These are phyloP conservation scores for Penicillium samsonianum DNA, from an alignment of 495 filamentous ascomycete genomes.

Conservation along the genomic window DNA sequence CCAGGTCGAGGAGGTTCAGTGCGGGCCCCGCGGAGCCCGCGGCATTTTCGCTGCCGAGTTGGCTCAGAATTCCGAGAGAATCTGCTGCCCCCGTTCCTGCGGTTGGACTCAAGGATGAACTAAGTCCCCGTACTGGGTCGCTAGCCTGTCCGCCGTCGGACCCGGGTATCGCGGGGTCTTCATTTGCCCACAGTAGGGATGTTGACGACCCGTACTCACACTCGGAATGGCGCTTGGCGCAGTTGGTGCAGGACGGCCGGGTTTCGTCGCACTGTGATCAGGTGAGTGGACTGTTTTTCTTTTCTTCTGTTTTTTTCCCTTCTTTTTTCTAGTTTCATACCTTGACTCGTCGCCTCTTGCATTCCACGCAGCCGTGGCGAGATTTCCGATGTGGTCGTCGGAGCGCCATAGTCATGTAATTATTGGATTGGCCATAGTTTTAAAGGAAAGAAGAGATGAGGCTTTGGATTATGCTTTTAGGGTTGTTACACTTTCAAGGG, in stretches of 20 bases:
- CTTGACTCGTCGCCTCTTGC: slow-evolving; percentile 44
- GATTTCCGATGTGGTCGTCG: slow-evolving; percentile 40
- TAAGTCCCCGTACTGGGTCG: slow-evolving; percentile 18
- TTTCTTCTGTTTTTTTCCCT: neutral
- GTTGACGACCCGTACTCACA: slow-evolving; percentile 43
- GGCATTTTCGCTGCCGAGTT: slow-evolving; percentile 20
- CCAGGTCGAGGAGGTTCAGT: slow-evolving; percentile 40
- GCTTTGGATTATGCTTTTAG: neutral
- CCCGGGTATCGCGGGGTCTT: slow-evolving; percentile 26
- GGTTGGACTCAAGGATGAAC: slow-evolving; percentile 6
- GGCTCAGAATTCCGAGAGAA: slow-evolving; percentile 32
- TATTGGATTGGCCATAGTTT: neutral
- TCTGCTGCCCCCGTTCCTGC: slow-evolving; percentile 8
- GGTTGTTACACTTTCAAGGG: neutral
- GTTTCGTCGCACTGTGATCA: slow-evolving; percentile 38
- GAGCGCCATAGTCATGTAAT: slow-evolving; percentile 34
- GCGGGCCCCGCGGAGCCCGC: slow-evolving; percentile 9
- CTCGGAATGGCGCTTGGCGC: slow-evolving; percentile 39
- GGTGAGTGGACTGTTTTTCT: slow-evolving; percentile 5
- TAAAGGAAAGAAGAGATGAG: neutral
- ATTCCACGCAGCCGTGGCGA: slow-evolving; percentile 37
- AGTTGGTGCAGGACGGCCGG: slow-evolving; percentile 43
- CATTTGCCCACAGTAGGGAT: slow-evolving; percentile 43
- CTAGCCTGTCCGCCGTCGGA: slow-evolving; percentile 27
- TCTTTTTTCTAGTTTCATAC: slow-evolving; percentile 21